phyloP scores from a whole-genome alignment of 2,329 filamentous ascomycete species.

The Bipolaris cookei region DNA sequence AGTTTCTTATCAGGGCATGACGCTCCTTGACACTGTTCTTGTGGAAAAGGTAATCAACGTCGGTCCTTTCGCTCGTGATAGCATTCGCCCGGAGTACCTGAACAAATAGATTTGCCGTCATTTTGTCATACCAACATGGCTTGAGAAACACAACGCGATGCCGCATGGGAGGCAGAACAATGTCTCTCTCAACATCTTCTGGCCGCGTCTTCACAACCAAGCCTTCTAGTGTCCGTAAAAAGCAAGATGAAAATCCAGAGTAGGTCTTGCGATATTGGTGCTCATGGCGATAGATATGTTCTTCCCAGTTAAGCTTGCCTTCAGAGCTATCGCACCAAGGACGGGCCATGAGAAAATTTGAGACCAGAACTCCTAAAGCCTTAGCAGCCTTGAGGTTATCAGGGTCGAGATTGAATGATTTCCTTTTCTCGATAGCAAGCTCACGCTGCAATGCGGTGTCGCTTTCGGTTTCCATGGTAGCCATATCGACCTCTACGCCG shows the following conservation, averaged over 20 bases:
- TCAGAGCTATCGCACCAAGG: conserved; percentile 75
- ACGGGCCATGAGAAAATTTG: conserved; percentile 73
- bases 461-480: conserved; percentile 39
- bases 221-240: conserved; percentile 74
- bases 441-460: conserved; percentile 36
- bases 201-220: conserved; percentile 81
- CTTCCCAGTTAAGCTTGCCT: conserved; percentile 73
- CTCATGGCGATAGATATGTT: conserved; percentile 67
- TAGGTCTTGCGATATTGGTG: conserved; percentile 61
- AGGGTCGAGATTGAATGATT: conserved; percentile 45
- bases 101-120: conserved; percentile 83
- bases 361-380: conserved; percentile 69
- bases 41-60: conserved; percentile 89
- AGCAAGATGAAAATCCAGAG: conserved; percentile 61
- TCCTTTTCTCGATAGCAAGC: conserved; percentile 49
- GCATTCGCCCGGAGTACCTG: conserved; percentile 86
- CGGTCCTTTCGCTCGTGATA: conserved; percentile 82
- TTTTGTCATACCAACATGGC: conserved; percentile 82
- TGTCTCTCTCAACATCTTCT: conserved; percentile 69
- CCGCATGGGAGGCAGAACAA: conserved; percentile 71
- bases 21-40: conserved; percentile 71
- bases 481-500: conserved; percentile 69
- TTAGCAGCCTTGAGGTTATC: conserved; percentile 57
- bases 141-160: conserved; percentile 76
- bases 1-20: conserved; percentile 73